Evolutionary conservation across 768 basidiomycete species (phyloP), one percentile per base, ranked within the genome.

Genomic region (Punctularia strigosozonata): DNA sequence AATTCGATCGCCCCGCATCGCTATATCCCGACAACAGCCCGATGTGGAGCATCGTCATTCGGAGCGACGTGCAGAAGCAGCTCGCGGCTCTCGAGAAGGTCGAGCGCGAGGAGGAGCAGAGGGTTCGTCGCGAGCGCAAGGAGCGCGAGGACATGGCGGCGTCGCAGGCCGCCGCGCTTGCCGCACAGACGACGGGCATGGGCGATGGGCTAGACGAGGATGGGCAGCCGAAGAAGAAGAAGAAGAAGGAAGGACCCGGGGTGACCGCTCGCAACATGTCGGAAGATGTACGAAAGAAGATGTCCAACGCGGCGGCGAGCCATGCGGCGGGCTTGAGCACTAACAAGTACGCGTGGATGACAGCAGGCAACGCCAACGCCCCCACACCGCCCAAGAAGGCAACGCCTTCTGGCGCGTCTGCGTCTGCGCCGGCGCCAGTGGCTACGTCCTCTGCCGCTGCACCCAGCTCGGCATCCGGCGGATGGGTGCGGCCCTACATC

Each of bases 321-420:
- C 86, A 87, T 53, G 86, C 86, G 4, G 85, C 87, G n/a, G 89
- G 89, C 0, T 53, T 87, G 17, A 75, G 78, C 1, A 58, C 57
- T 37, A 77, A 81, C 17, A 81, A 80, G 57, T 92, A 90, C 50
- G 69, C 83, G 13, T 92, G 89, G 89, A 87, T 91, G 85, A 87
- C 64, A 13, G 72, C 81, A 4, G 71, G 75, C 2, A 73, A 66
- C 43, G 60, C 67, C 1, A 61, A 65, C 2, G 55, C 69, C 15
- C 47, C 69, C 0, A 36, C 68, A 1, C 56, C 66, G 8, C 48
- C 63, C 5, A 53, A 60, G 28, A 55, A 50, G 40, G 44, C 43
- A 18, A 68, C 71, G 38, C 48, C 64, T 4, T 60, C 58, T 30
- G 48, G 56, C 3, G 48, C 49, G 10, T 34, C 45, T 8, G 48